Base-by-base conservation (phyloP, 306 rosid genomes). In the Ormosia semicastrata region DNA sequence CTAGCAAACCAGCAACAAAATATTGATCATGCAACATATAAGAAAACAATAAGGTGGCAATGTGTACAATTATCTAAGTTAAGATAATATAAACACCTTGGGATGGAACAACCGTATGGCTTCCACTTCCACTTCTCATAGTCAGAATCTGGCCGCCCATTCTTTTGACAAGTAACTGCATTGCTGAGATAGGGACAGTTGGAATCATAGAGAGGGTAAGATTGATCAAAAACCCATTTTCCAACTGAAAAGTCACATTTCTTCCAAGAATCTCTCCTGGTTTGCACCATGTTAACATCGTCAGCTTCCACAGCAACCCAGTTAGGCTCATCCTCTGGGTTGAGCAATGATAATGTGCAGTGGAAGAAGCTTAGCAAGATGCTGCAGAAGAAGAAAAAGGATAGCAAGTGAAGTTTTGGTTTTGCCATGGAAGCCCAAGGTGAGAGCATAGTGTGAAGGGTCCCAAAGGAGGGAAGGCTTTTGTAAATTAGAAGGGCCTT, bases 51-150 rank as follows among this genome's bases (percentile, higher is more conserved):
- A 44, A 8, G 66, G 30, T 13, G 12, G 33, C 40, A 73, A 43
- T 43, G 46, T 62, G 6, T 24, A 43, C 3, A 54, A 57, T 40
- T 67, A 40, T 43, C 24, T 11, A 58, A 72, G 57, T 58, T 60
- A 41, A 53, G 77, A 13, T 54, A 24, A 32, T 77, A 34, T 65
- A 64, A 65, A 0, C 77, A 93, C 99, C 99, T 92, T 30, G 90
- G 97, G 81, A 95, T 80, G 32, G 96, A 90, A 81, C 99, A 95
- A 69, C 85, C 82, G 14, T 37, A 65, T 4, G 97, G 99, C 90
- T 93, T 87, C 99, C 99, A 95, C 67, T 83, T 89, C 99, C 99
- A 93, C 82, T 95, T 93, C 90, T 95, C 91, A 74, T 95, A 93
- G 71, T 92, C 93, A 4, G 97, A 95, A 89, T 95, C 99, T 1